These are phyloP conservation scores for Ramularia endophylla DNA, from an alignment of 2,329 filamentous ascomycete species.

Conservation along the genomic window DNA sequence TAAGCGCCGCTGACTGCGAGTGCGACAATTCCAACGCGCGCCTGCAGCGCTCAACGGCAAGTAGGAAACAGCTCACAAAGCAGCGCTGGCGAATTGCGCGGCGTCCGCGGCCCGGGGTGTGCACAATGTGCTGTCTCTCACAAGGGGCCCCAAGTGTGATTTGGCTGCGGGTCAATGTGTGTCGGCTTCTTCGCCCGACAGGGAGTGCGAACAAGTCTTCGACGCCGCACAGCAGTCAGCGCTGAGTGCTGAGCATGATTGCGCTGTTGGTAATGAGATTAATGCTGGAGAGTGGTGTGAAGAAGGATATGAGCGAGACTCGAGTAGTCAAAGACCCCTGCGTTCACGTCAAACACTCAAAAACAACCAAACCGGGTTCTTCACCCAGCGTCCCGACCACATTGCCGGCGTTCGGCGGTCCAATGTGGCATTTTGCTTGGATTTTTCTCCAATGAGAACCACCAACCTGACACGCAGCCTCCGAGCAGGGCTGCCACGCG, in stretches of 20 bases:
- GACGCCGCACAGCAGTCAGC: no score
- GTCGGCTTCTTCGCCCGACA: no score
- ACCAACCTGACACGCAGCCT: not conserved
- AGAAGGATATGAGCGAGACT: no score
- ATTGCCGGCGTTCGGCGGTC: not conserved
- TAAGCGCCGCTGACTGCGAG: not conserved
- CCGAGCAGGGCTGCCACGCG: constrained; percentile 12
- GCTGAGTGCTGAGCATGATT: no score
- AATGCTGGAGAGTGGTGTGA: no score
- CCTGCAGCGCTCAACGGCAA: not conserved
- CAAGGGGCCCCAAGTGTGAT: no score
- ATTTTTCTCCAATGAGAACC: not conserved
- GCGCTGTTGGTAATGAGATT: no score
- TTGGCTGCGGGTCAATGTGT: no score
- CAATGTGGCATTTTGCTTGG: not conserved
- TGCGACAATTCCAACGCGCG: not conserved
- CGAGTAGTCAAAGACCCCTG: no score
- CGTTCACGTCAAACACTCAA: not conserved
- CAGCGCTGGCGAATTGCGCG: no score
- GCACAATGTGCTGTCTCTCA: not conserved
- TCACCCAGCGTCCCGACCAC: not conserved
- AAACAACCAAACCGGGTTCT: not conserved
- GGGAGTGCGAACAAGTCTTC: no score
- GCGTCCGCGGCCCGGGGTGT: not conserved
- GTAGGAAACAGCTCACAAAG: not conserved